phyloP scores from a whole-genome alignment of 805 yeast genomes.

The Metschnikowia hibisci region DNA sequence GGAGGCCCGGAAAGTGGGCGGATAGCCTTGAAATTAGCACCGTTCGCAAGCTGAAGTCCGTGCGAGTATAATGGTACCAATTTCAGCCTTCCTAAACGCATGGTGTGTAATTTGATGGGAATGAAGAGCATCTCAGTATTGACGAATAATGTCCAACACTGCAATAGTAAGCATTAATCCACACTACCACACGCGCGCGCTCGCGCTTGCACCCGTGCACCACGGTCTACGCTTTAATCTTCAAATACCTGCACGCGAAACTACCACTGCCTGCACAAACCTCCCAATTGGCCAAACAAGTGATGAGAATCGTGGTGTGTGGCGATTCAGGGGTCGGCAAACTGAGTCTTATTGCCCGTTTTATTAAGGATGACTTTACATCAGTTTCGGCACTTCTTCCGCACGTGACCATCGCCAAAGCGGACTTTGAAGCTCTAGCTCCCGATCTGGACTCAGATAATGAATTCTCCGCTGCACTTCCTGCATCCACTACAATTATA shows the following conservation, averaged over 20 bases:
- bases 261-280: not conserved
- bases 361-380: conserved; percentile 78
- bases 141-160: too few relatives aligned
- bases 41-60: not conserved
- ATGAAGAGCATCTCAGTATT: not conserved
- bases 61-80: not conserved
- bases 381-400: conserved; percentile 77
- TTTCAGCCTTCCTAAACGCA: not conserved
- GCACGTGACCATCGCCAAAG: conserved; percentile 74
- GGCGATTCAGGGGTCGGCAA: conserved; percentile 94
- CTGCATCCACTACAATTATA: conserved; percentile 59
- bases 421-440: conserved; percentile 45
- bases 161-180: not conserved
- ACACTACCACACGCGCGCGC: too few relatives aligned
- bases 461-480: conserved; percentile 27
- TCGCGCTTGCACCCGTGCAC: not conserved
- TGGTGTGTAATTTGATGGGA: not conserved
- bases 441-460: conserved; percentile 11
- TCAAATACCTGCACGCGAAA: not conserved
- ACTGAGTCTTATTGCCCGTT: conserved; percentile 70
- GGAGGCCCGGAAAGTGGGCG: conserved; percentile 16
- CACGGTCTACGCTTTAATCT: not conserved
- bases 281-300: not conserved
- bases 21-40: not conserved
- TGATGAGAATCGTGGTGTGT: conserved; percentile 80